Evolutionary conservation across 768 basidiomycete genomes (phyloP), one percentile per base, ranked within the genome.

Genomic region (Macrolepiota dolichaula): DNA sequence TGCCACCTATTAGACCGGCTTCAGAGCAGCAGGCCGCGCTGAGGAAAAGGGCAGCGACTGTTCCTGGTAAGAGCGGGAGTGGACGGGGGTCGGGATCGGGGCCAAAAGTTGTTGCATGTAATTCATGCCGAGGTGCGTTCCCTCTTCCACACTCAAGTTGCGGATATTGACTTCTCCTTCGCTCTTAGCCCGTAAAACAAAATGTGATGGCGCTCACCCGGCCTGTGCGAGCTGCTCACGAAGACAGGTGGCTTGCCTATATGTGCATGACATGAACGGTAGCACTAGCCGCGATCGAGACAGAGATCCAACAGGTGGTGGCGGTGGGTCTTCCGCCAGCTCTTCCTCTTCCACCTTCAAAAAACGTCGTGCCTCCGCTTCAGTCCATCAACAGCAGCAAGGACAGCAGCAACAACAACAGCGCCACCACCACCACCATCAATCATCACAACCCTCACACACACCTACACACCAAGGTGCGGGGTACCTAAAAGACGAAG

Each of bases 201-300:
- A 91, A 71, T 94, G 92, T 67, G 92, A 94, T 71, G 92, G 92
- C 42, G 88, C 81, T n/a, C 90, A 91, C 68, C 92, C 92, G 32
- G 82, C 87, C 27, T 94, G 92, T 71, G 85, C 88, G 57, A 92
- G 91, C 73, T 94, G 92, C 72, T 84, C 87, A 62, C 88, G 89
- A 62, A 79, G 92, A 65, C 82, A 83, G 46, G 79, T 93, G 70
- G 79, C 82, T 47, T 94, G 92, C 78, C 89, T 86, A 71, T 94
- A 93, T 74, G 87, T 88, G 44, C 89, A 92, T 68, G 89, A 91
- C 65, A 76, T 71, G 15, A 76, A 72, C 63, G 76, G 76, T 11
- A 64, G 72, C 58, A 50, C 57, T 13, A 44, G 40, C 40, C 22
- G 57, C 13, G 57, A 59, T 6, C 38, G 50, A 7, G 50, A 38